Conservation (phyloP, 2,329 filamentous ascomycete species). For the Claviceps sp. region DNA sequence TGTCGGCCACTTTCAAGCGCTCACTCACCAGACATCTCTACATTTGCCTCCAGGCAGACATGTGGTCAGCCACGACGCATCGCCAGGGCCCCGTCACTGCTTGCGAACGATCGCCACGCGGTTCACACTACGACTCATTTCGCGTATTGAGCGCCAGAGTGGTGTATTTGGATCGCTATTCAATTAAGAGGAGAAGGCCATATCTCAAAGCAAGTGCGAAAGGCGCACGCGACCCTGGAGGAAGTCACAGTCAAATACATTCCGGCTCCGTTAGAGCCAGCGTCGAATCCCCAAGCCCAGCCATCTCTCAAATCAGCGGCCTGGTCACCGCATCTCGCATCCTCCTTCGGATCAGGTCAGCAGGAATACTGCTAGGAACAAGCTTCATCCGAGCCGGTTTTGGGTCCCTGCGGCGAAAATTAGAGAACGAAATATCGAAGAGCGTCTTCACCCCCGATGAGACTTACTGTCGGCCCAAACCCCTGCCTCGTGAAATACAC, state of each 20-base stretch:
- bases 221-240: background rate
- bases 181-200: slow-evolving; percentile 1
- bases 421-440: background rate
- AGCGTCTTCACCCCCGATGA: background rate
- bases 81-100: no score
- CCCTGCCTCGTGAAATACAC: slow-evolving; percentile 22
- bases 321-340: slow-evolving; percentile 7
- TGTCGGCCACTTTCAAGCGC: no score
- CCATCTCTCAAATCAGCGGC: slow-evolving; percentile 2
- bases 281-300: background rate
- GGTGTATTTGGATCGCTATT: slow-evolving; percentile 1
- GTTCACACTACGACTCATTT: background rate
- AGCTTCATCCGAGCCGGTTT: slow-evolving; percentile 1
- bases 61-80: no score
- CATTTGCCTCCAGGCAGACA: no score
- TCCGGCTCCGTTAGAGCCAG: no score
- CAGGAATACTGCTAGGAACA: slow-evolving; percentile 1
- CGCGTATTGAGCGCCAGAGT: background rate
- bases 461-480: slow-evolving; percentile 16
- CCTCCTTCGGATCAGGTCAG: slow-evolving; percentile 4
- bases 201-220: background rate
- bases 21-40: no score
- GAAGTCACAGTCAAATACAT: background rate
- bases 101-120: no score
- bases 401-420: background rate